Evolutionary conservation across 768 basidiomycete species (phyloP).

Genomic region (Tricholoma matsutake): DNA sequence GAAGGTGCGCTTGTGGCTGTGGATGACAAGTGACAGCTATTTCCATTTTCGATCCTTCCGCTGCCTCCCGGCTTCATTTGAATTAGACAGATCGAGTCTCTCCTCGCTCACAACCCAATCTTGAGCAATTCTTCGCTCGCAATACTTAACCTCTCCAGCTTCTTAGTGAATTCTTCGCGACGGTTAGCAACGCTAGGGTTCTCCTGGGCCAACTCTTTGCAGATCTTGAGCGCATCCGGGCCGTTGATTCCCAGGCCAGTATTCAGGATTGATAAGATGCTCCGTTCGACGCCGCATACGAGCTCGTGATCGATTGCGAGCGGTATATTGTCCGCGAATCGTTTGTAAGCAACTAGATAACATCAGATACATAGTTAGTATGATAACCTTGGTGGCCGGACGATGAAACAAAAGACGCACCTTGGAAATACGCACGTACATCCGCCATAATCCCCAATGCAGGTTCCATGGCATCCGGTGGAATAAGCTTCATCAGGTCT

Average conservation of each 20-base stretch:
- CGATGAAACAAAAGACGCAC: constrained; percentile 28
- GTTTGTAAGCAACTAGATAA: constrained; percentile 56
- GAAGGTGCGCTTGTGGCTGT: too few species aligned
- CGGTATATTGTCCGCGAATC: constrained; percentile 55
- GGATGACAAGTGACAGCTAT: too few species aligned
- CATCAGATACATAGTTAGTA: background rate
- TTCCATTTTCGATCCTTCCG: too few species aligned
- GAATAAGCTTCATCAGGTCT: constrained; percentile 49
- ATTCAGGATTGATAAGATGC: constrained; percentile 43
- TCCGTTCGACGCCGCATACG: constrained; percentile 47
- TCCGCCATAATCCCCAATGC: constrained; percentile 67
- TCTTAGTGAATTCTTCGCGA: constrained; percentile 49
- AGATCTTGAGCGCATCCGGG: constrained; percentile 42
- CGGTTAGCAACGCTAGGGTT: constrained; percentile 36
- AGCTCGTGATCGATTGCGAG: constrained; percentile 55
- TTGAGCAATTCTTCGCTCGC: constrained; percentile 39
- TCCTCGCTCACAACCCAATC: background rate
- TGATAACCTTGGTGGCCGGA: background rate
- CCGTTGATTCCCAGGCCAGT: constrained; percentile 51
- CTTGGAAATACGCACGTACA: constrained; percentile 74
- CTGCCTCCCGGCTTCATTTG: too few species aligned
- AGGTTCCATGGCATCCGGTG: constrained; percentile 49
- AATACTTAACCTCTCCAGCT: constrained; percentile 44
- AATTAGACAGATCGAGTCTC: too few species aligned
- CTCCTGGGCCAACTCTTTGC: constrained; percentile 52